Percentiles rank a stretch among this genome's conserved stretches.
phyloP scores from a whole-genome alignment of 2,329 filamentous ascomycete genomes.

The Pezicula rhizophila region DNA sequence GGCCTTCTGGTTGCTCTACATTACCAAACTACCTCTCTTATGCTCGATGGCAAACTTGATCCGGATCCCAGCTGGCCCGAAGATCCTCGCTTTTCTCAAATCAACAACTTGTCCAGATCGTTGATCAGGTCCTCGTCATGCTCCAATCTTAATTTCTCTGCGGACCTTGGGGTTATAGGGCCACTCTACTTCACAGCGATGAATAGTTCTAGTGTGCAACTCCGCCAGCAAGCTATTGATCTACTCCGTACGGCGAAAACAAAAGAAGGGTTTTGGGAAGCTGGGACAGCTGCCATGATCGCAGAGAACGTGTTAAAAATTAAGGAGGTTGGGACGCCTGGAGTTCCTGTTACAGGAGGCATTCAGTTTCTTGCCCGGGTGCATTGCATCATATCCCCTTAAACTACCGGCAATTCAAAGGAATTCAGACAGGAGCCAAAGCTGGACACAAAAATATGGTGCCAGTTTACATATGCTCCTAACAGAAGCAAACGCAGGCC shows the following conservation, averaged over 20 bases:
- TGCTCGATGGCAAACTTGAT: slow-evolving; percentile 7
- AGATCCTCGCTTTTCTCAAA: slow-evolving; percentile 1
- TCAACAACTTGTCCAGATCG: slow-evolving; percentile 6
- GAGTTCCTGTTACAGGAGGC: not conserved
- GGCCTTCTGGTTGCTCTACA: slow-evolving; percentile 4
- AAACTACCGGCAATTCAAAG: not conserved
- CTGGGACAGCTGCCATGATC: slow-evolving; percentile 4
- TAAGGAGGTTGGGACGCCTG: not conserved
- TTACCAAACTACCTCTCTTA: slow-evolving; percentile 4
- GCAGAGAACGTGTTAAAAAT: slow-evolving; percentile 7
- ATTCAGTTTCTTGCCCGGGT: not conserved
- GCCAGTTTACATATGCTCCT: too few species aligned
- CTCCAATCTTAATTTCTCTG: not conserved
- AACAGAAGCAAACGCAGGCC: too few species aligned
- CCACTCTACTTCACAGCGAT: slow-evolving; percentile 14
- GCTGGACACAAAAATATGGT: too few species aligned
- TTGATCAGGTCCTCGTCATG: slow-evolving; percentile 1
- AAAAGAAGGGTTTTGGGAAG: slow-evolving; percentile 14
- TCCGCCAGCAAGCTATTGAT: slow-evolving; percentile 10
- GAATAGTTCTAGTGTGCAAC: slow-evolving; percentile 1
- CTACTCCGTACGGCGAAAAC: slow-evolving; percentile 7
- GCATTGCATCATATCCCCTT: not conserved
- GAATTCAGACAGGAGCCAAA: not conserved
- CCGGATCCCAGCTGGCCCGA: not conserved
- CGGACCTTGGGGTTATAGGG: slow-evolving; percentile 12